These are phyloP conservation scores for Botrytis paeoniae DNA, from an alignment of 2,329 filamentous ascomycete genomes.

Conservation along the genomic window DNA sequence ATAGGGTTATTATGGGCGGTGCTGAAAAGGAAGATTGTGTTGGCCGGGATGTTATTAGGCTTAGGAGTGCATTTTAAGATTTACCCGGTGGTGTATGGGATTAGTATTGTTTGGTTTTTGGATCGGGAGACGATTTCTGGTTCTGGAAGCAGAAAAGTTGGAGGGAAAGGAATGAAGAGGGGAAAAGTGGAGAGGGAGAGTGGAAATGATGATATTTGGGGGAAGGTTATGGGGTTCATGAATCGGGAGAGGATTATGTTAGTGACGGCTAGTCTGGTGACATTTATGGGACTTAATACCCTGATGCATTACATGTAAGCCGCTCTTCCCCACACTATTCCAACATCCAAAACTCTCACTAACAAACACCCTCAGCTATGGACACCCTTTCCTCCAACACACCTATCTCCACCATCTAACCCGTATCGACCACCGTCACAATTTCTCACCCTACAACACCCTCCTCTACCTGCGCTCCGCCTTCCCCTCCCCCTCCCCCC, in stretches of 20 bases:
- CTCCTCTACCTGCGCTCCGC: constrained; percentile 84
- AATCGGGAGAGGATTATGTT: constrained; percentile 40
- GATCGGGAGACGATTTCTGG: constrained; percentile 50
- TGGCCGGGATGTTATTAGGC: constrained; percentile 76
- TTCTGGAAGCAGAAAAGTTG: constrained; percentile 64
- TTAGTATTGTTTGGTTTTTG: constrained; percentile 78
- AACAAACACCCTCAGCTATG: constrained; percentile 55
- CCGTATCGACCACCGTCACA: constrained; percentile 93
- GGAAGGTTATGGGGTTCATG: constrained; percentile 24
- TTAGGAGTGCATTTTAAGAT: constrained; percentile 96
- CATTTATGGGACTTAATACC: constrained; percentile 71
- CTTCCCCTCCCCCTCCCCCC: constrained; percentile 36
- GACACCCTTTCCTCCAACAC: constrained; percentile 76
- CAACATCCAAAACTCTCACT: not conserved
- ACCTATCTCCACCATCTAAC: constrained; percentile 92
- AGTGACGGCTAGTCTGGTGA: constrained; percentile 61
- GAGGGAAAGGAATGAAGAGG: constrained; percentile 19
- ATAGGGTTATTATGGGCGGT: constrained; percentile 81
- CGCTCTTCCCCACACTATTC: not conserved
- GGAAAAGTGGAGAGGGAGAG: not conserved
- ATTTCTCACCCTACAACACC: constrained; percentile 95
- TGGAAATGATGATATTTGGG: not conserved
- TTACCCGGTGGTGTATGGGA: constrained; percentile 94
- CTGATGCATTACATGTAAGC: constrained; percentile 73
- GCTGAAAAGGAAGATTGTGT: constrained; percentile 54